phyloP scores from a whole-genome alignment of 306 rosid species.

The Begonia loranthoides region DNA sequence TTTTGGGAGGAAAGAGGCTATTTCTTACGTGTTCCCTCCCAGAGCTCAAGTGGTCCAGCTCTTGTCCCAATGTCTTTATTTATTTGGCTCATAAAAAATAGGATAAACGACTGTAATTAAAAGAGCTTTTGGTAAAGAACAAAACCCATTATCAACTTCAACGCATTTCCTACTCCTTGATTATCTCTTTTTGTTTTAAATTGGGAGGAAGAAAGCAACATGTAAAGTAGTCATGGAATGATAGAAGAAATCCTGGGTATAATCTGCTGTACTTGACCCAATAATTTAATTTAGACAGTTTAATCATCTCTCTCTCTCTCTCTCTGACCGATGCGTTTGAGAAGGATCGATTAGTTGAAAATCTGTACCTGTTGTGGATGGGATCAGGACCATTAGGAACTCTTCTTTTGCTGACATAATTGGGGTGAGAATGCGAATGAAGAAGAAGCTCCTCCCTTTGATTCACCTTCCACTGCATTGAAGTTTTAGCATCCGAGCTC shows the following conservation, averaged over 20 bases:
- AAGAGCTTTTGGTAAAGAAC: constrained; percentile 55
- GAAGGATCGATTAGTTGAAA: neutral
- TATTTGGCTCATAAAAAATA: constrained; percentile 63
- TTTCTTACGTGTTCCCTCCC: constrained; percentile 31
- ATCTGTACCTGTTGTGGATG: constrained; percentile 85
- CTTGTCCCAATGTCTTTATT: constrained; percentile 60
- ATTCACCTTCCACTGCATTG: constrained; percentile 46
- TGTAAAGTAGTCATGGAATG: constrained; percentile 1
- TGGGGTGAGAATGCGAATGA: constrained; percentile 36
- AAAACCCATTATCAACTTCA: constrained; percentile 35
- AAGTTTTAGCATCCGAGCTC: constrained; percentile 25
- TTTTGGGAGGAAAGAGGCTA: neutral
- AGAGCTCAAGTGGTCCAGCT: constrained; percentile 61
- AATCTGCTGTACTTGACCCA: too few species aligned
- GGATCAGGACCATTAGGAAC: constrained; percentile 99
- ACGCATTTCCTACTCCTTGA: constrained; percentile 17
- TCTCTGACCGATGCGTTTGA: neutral
- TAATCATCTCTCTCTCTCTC: neutral
- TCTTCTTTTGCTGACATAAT: constrained; percentile 83
- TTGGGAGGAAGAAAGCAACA: too few species aligned
- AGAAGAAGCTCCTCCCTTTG: constrained; percentile 33
- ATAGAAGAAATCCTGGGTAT: neutral
- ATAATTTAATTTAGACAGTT: too few species aligned
- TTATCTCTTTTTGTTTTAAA: constrained; percentile 12
- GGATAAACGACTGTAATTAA: constrained; percentile 74